A percentile compares a stretch with the other conserved stretches of the same genome.
phyloP scores from a whole-genome alignment of 2,329 filamentous ascomycete species.

The Pseudogymnoascus sp. region DNA sequence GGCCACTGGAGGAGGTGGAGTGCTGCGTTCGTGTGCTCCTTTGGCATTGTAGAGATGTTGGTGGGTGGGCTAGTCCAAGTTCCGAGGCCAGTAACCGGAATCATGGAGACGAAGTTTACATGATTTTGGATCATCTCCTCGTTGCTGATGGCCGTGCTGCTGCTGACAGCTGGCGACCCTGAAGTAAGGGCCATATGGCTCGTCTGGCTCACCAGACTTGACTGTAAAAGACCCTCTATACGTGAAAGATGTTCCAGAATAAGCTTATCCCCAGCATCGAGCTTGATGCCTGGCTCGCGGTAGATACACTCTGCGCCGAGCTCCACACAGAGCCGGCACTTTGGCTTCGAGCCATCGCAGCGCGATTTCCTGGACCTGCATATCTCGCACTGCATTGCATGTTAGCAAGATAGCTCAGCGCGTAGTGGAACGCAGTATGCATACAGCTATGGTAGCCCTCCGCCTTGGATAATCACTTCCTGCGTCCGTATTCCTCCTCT shows the following conservation, averaged over 20 bases:
- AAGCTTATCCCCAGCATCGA: conserved; percentile 79
- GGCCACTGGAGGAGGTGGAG: conserved; percentile 75
- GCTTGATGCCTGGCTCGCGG: conserved; percentile 77
- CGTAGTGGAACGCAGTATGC: conserved; percentile 25
- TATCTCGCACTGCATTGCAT: conserved; percentile 59
- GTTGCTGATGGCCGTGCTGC: conserved; percentile 52
- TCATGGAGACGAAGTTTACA: conserved; percentile 45
- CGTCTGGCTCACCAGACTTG: conserved; percentile 48
- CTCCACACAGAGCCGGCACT: conserved; percentile 77
- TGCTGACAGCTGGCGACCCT: conserved; percentile 58
- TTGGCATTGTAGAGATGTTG: conserved; percentile 82
- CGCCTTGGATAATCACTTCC: conserved; percentile 57
- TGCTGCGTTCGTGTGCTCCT: conserved; percentile 73
- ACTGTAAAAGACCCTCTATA: conserved; percentile 73
- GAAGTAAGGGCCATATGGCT: conserved; percentile 51
- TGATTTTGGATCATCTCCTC: conserved; percentile 46
- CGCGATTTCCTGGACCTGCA: conserved; percentile 74
- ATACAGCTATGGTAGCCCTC: conserved; percentile 59
- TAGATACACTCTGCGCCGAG: conserved; percentile 78
- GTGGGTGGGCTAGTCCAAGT: conserved; percentile 57
- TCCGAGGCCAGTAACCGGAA: conserved; percentile 59
- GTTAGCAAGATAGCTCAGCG: conserved; percentile 12
- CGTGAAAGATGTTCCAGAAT: conserved; percentile 71
- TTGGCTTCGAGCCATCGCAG: conserved; percentile 72
- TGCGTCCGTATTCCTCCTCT: conserved; percentile 55